Percentiles rank a stretch among this genome's conserved stretches.
Conservation (phyloP, 1,284 basidiomycete species). For the Ganoderma lucidum region DNA sequence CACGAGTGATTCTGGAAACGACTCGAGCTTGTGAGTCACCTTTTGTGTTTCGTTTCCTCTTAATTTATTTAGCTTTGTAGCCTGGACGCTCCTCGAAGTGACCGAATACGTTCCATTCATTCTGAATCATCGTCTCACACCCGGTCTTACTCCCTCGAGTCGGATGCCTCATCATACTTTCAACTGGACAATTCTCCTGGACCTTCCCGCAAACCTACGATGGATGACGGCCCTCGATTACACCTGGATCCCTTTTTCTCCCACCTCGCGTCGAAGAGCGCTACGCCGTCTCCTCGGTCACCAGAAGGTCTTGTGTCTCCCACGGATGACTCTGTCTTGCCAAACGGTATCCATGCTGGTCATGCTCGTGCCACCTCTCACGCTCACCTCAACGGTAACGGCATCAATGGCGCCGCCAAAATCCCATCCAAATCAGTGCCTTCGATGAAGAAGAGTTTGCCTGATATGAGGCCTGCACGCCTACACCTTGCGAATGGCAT, state of each 20-base stretch:
- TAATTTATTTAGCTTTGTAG: slow-evolving; percentile 1
- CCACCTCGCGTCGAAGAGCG: slow-evolving; percentile 39
- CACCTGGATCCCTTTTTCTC: slow-evolving; percentile 56
- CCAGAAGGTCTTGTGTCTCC: slow-evolving; percentile 62
- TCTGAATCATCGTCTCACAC: slow-evolving; percentile 47
- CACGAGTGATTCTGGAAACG: slow-evolving; percentile 27
- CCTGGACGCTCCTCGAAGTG: slow-evolving; percentile 22
- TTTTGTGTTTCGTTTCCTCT: neutral
- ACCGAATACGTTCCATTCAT: slow-evolving; percentile 23
- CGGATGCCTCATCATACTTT: slow-evolving; percentile 60
- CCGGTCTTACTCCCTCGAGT: slow-evolving; percentile 72
- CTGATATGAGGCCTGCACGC: slow-evolving; percentile 77
- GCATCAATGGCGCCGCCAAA: slow-evolving; percentile 14
- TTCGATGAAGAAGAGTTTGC: slow-evolving; percentile 83
- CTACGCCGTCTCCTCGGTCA: slow-evolving; percentile 55
- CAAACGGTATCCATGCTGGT: slow-evolving; percentile 36
- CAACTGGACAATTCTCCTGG: slow-evolving; percentile 36
- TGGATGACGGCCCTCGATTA: slow-evolving; percentile 58
- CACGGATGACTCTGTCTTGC: slow-evolving; percentile 25
- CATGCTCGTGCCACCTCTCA: slow-evolving; percentile 71
- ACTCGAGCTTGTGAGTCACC: slow-evolving; percentile 27
- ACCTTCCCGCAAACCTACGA: slow-evolving; percentile 29
- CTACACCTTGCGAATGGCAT: slow-evolving; percentile 44
- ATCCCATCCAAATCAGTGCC: slow-evolving; percentile 49
- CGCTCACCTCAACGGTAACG: slow-evolving; percentile 48